These are phyloP conservation scores for Halteria grandinella DNA, from an alignment of 73 alveolate genomes.

Conservation along the genomic window DNA sequence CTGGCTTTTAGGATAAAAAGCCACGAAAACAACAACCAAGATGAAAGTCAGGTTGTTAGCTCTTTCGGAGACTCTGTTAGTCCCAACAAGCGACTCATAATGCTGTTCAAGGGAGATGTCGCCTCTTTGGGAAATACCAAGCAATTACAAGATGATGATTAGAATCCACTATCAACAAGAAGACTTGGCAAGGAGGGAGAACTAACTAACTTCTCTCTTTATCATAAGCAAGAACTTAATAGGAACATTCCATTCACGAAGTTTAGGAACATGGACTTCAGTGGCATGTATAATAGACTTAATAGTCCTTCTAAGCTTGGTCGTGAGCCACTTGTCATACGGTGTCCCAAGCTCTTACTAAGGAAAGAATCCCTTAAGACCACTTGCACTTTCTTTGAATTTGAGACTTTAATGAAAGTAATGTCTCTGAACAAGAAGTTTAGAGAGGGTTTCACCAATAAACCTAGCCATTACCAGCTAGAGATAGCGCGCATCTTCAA, in stretches of 20 bases:
- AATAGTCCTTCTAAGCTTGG: no score
- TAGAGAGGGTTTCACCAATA: slow-evolving; percentile 13
- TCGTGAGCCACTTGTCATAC: no score
- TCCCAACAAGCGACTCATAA: no score
- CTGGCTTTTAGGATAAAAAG: slow-evolving; percentile 42
- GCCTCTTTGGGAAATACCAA: no score
- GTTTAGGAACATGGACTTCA: slow-evolving; percentile 20
- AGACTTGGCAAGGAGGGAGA: neutral
- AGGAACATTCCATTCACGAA: slow-evolving; percentile 16
- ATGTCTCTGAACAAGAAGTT: slow-evolving; percentile 11
- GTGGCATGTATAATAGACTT: slow-evolving; percentile 5
- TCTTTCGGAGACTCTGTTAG: no score
- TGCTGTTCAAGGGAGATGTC: no score
- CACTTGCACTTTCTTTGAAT: neutral
- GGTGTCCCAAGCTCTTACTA: no score
- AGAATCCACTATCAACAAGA: no score
- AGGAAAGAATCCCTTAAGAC: no score
- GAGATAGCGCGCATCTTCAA: neutral
- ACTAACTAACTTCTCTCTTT: neutral
- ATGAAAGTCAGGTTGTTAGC: no score
- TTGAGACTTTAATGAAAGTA: slow-evolving; percentile 14
- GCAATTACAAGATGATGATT: no score
- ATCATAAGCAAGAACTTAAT: slow-evolving; percentile 14
- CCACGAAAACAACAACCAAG: no score
- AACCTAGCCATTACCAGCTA: neutral